Conservation (phyloP, 2,329 filamentous ascomycete genomes). For the Aspergillus aculeatinus region DNA sequence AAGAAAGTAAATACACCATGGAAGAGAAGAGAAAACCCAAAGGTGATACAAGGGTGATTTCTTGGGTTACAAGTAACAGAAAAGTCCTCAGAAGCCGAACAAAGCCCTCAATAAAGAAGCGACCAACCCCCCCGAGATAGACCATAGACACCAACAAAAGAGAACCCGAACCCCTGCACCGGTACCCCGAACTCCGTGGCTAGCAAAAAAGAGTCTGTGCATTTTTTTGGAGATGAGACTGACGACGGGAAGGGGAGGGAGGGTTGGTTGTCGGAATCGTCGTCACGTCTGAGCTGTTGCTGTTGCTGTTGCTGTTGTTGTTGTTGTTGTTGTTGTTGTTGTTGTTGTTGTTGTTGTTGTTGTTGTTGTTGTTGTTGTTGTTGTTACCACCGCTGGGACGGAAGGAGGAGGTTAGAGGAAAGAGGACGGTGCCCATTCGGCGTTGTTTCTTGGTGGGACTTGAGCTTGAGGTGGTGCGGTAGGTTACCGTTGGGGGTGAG, state of each 20-base stretch:
- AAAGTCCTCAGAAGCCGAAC: neutral
- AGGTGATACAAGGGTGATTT: too few species aligned
- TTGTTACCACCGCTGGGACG: neutral
- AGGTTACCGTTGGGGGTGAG: neutral
- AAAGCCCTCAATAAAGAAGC: neutral
- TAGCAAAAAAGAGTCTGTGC: constrained; percentile 22
- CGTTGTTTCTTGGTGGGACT: constrained; percentile 12
- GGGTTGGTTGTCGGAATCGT: neutral
- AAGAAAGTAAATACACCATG: too few species aligned
- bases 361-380: neutral
- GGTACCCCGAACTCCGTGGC: constrained; percentile 20
- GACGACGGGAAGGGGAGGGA: neutral
- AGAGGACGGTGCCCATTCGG: constrained; percentile 15
- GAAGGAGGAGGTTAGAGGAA: constrained; percentile 4
- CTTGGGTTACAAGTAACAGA: too few species aligned
- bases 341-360: neutral
- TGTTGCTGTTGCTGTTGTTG: too few species aligned
- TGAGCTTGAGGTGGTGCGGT: neutral
- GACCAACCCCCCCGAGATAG: constrained; percentile 11
- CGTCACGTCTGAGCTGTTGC: too few species aligned
- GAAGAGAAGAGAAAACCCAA: too few species aligned
- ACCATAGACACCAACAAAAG: constrained; percentile 18
- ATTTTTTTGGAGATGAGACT: neutral
- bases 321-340: neutral
- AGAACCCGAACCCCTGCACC: constrained; percentile 11